Conservation (phyloP, 225 moss, liverwort and hornwort genomes). For the Pseudisothecium myosuroides region DNA sequence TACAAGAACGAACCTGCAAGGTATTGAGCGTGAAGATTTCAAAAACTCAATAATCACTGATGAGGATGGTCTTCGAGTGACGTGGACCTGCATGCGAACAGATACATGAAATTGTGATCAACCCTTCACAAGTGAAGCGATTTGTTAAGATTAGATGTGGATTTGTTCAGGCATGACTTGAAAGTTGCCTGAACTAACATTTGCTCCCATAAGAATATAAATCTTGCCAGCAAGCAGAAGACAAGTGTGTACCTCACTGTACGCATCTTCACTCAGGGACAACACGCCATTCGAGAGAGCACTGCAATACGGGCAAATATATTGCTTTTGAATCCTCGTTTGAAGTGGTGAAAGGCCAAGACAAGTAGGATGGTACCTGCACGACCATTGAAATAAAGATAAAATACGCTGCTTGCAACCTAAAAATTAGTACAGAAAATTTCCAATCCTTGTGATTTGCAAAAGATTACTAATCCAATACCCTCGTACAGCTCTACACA, state of each 20-base stretch:
- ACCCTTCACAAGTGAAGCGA: not conserved
- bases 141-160: not conserved
- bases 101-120: not conserved
- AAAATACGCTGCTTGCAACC: not conserved
- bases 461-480: not conserved
- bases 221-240: not conserved
- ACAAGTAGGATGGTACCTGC: conserved; percentile 86
- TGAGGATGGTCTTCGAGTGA: conserved; percentile 49
- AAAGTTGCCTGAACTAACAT: not conserved
- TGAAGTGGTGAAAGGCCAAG: conserved; percentile 62
- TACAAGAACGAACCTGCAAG: conserved; percentile 56
- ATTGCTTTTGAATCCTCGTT: conserved; percentile 69
- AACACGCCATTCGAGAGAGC: conserved; percentile 58
- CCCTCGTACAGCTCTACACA: not conserved
- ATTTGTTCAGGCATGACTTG: not conserved
- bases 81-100: conserved; percentile 41
- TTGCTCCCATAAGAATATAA: not conserved
- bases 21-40: conserved; percentile 33
- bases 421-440: not conserved
- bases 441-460: too few relatives aligned
- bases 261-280: conserved; percentile 36
- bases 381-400: not conserved
- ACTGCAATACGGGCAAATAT: conserved; percentile 76
- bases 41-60: conserved; percentile 42
- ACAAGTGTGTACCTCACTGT: conserved; percentile 31